Evolutionary conservation across 1,139 yeast species (phyloP).

Genomic region (Candida tetrigidarum): DNA sequence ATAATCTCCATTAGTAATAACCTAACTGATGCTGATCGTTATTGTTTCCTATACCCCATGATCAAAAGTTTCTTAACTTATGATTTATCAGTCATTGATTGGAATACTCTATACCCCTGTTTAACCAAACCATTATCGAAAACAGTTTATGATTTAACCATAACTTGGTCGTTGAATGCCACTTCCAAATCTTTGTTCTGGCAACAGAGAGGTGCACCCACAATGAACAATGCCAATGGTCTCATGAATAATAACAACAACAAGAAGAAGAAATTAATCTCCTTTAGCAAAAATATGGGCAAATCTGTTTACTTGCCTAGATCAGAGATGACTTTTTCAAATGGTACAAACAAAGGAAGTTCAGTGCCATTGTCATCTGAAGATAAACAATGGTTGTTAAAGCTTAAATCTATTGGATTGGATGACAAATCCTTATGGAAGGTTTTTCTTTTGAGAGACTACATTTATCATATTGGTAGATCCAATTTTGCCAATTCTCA

Average conservation of each 20-base stretch:
- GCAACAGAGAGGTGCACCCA: slow-evolving; percentile 35
- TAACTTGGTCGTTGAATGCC: slow-evolving; percentile 74
- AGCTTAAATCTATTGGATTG: slow-evolving; percentile 71
- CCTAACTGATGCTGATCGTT: slow-evolving; percentile 74
- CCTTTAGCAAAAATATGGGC: slow-evolving; percentile 40
- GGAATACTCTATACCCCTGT: slow-evolving; percentile 67
- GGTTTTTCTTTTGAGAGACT: slow-evolving; percentile 67
- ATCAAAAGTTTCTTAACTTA: slow-evolving; percentile 77
- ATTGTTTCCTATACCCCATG: slow-evolving; percentile 82
- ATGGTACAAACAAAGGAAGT: slow-evolving; percentile 17
- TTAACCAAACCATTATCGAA: slow-evolving; percentile 69
- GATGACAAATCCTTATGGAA: slow-evolving; percentile 83
- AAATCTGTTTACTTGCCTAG: slow-evolving; percentile 42
- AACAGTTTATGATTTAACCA: slow-evolving; percentile 64
- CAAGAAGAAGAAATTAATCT: slow-evolving; percentile 12
- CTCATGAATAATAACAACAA: slow-evolving; percentile 2
- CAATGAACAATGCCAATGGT: slow-evolving; percentile 13
- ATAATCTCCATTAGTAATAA: slow-evolving; percentile 65
- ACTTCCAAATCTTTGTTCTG: slow-evolving; percentile 73
- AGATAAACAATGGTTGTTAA: slow-evolving; percentile 77
- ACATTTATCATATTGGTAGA: slow-evolving; percentile 63
- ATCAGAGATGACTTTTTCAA: slow-evolving; percentile 21
- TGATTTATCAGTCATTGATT: slow-evolving; percentile 69
- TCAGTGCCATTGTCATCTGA: slow-evolving; percentile 51
- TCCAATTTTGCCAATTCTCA: slow-evolving; percentile 1